Evolutionary conservation across 495 filamentous ascomycete genomes (phyloP).

Genomic region (Podospora tetraspora): DNA sequence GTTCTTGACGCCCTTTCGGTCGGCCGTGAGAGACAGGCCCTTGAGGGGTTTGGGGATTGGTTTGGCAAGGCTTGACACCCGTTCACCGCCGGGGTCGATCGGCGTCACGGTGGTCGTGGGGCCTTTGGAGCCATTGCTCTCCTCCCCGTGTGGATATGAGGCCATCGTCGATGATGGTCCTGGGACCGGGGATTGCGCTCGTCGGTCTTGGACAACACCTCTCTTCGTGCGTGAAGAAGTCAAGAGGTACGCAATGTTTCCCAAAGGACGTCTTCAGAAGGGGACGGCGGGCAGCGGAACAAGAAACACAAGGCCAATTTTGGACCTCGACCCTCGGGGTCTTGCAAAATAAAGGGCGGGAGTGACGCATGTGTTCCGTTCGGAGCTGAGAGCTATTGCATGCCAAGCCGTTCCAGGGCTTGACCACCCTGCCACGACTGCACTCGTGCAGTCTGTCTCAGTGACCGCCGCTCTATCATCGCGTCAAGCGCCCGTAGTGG

Average conservation of each 20-base stretch:
- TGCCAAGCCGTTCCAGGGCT: not conserved
- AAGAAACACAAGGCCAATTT: not conserved
- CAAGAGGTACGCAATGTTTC: not conserved
- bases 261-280: not conserved
- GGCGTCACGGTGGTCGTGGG: not conserved
- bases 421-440: not conserved
- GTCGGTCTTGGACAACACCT: not conserved
- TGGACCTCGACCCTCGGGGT: not conserved
- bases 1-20: slow-evolving; percentile 37
- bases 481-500: not conserved
- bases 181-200: not conserved
- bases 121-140: slow-evolving; percentile 9
- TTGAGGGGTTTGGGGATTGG: slow-evolving; percentile 20
- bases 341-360: not conserved
- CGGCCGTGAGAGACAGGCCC: slow-evolving; percentile 25
- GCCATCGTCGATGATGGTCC: slow-evolving; percentile 10
- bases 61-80: slow-evolving; percentile 20
- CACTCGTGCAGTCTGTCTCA: not conserved
- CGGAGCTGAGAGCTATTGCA: not conserved
- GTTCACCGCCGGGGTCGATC: slow-evolving; percentile 14
- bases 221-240: not conserved
- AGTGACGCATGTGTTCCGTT: not conserved
- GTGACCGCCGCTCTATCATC: not conserved
- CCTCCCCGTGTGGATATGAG: slow-evolving; percentile 13
- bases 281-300: not conserved